Evolutionary conservation across 116 monocot species (phyloP).

Genomic region (Trichopus zeylanicus): DNA sequence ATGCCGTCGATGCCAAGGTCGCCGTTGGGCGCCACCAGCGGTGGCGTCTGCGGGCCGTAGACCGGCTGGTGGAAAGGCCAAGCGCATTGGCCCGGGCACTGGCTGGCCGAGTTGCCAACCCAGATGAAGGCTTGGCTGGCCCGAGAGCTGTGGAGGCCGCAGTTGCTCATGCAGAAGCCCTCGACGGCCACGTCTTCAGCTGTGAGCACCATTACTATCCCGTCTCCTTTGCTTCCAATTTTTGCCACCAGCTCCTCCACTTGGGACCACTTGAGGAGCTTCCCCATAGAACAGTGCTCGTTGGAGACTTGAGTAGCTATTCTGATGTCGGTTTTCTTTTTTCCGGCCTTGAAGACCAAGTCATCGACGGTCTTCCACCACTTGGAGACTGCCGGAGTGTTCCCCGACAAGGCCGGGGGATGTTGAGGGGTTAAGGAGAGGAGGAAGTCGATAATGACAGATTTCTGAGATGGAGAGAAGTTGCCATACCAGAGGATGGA

Average conservation of each 20-base stretch:
- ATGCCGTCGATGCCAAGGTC: constrained; percentile 44
- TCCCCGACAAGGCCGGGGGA: background rate
- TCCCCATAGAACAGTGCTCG: constrained; percentile 25
- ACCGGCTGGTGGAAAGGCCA: constrained; percentile 58
- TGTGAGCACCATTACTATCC: constrained; percentile 19
- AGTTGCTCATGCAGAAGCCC: constrained; percentile 38
- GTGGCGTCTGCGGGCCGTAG: constrained; percentile 37
- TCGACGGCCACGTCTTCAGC: constrained; percentile 31
- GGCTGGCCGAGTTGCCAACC: constrained; percentile 40
- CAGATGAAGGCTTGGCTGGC: constrained; percentile 20
- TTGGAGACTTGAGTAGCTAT: constrained; percentile 20
- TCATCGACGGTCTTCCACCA: constrained; percentile 29
- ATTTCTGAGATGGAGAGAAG: constrained; percentile 23
- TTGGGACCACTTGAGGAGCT: constrained; percentile 12
- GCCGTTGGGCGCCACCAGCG: constrained; percentile 31
- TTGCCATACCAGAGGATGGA: constrained; percentile 42
- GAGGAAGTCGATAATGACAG: constrained; percentile 42
- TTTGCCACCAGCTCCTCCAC: constrained; percentile 12
- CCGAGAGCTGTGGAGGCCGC: constrained; percentile 26
- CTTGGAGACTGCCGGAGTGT: constrained; percentile 13
- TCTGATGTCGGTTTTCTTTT: constrained; percentile 5
- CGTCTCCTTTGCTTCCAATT: background rate
- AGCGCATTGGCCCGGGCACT: constrained; percentile 62
- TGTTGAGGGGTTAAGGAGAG: constrained; percentile 22
- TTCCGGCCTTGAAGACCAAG: constrained; percentile 9